These are phyloP conservation scores for Aspergillus melleus DNA, from an alignment of 2,329 filamentous ascomycete species.

Conservation along the genomic window DNA sequence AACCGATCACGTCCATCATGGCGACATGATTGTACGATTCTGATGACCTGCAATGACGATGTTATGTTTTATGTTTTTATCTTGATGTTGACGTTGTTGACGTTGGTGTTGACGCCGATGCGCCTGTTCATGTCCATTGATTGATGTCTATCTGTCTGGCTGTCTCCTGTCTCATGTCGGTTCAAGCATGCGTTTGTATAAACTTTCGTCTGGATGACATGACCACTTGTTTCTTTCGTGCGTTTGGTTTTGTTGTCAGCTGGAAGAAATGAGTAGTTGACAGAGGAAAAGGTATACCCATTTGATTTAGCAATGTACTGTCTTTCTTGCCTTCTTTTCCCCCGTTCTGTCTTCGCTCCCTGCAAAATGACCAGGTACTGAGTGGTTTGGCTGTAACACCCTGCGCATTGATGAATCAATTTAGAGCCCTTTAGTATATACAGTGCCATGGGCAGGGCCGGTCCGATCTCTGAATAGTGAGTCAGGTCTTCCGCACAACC, in stretches of 20 bases:
- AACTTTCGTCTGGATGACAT: constrained; percentile 15
- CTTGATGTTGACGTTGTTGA: not conserved
- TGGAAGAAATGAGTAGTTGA: constrained; percentile 18
- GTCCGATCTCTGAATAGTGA: not conserved
- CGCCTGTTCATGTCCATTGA: not conserved
- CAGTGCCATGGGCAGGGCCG: not conserved
- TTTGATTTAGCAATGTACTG: constrained; percentile 10
- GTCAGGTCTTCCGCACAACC: constrained; percentile 14
- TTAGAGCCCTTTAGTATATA: not conserved
- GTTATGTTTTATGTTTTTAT: constrained; percentile 9
- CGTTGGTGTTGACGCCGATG: not conserved
- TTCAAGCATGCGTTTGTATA: constrained; percentile 17
- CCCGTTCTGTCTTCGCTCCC: not conserved
- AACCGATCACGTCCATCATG: constrained; percentile 26
- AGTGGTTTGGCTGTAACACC: not conserved
- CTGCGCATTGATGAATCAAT: not conserved
- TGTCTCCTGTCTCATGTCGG: not conserved
- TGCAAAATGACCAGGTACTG: not conserved
- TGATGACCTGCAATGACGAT: constrained; percentile 28
- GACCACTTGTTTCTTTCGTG: constrained; percentile 13
- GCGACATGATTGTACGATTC: constrained; percentile 29
- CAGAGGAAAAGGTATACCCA: constrained; percentile 20
- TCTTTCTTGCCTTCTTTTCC: not conserved
- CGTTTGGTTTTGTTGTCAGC: constrained; percentile 11
- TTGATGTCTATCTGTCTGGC: constrained; percentile 5